Evolutionary conservation across 2,329 filamentous ascomycete genomes (phyloP).

Genomic region (Orbilia javanica): DNA sequence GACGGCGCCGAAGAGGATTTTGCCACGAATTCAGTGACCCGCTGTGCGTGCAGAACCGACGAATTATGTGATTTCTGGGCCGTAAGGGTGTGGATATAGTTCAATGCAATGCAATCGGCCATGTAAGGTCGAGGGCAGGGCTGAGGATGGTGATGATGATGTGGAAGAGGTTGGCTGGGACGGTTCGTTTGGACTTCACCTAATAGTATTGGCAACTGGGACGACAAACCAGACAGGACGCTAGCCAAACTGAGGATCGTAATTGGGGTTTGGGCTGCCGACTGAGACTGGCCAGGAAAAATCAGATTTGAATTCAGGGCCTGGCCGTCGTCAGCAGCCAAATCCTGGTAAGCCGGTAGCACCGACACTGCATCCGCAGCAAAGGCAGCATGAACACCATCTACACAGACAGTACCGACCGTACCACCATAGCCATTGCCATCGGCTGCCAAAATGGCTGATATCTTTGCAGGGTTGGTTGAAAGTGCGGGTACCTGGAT

Average conservation of each 20-base stretch:
- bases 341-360: conserved; percentile 48
- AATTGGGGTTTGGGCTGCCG: conserved; percentile 23
- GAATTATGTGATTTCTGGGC: conserved; percentile 37
- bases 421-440: neutral
- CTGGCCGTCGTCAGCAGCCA: conserved; percentile 26
- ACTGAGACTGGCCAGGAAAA: conserved; percentile 10
- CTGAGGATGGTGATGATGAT: conserved; percentile 44
- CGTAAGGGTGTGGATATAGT: conserved; percentile 47
- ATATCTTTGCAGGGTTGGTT: conserved; percentile 32
- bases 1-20: conserved; percentile 53
- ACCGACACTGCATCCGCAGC: conserved; percentile 42
- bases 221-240: conserved; percentile 33
- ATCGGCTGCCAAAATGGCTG: conserved; percentile 32
- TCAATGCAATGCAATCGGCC: conserved; percentile 57
- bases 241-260: conserved; percentile 29
- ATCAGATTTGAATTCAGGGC: conserved; percentile 17
- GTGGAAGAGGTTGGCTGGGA: conserved; percentile 34
- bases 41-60: conserved; percentile 38
- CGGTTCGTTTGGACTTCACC: conserved; percentile 38
- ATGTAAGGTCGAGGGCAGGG: conserved; percentile 55
- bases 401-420: conserved; percentile 16
- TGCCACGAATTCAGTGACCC: conserved; percentile 55
- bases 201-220: neutral
- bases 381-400: conserved; percentile 10
- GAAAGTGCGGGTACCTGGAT: conserved; percentile 38